Conservation (phyloP, 2,329 filamentous ascomycete species). For the Fusarium zealandicum region DNA sequence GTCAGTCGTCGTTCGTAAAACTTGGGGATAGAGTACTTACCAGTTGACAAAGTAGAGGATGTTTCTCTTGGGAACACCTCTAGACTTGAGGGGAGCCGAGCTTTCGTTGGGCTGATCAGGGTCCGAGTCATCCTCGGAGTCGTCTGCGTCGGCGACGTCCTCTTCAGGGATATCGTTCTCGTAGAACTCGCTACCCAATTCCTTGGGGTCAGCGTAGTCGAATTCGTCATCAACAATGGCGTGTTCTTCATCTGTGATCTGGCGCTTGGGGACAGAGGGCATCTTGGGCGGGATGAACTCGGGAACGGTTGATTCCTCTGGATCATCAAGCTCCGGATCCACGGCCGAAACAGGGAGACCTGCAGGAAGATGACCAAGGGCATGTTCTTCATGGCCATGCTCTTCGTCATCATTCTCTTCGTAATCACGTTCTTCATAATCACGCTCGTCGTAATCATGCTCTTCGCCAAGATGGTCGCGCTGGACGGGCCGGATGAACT, state of each 20-base stretch:
- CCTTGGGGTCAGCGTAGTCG: slow-evolving; percentile 4
- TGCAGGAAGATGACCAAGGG: neutral
- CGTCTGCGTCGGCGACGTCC: neutral
- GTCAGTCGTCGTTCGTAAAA: neutral
- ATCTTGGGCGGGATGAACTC: slow-evolving; percentile 30
- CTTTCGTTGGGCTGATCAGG: slow-evolving; percentile 7
- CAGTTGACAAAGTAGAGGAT: slow-evolving; percentile 64
- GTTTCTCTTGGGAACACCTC: slow-evolving; percentile 44
- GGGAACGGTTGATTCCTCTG: slow-evolving; percentile 11
- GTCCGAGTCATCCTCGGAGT: slow-evolving; percentile 2
- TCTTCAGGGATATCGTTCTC: slow-evolving; percentile 3
- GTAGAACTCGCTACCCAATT: slow-evolving; percentile 1
- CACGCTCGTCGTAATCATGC: too few species aligned
- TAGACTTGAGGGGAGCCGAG: slow-evolving; percentile 18
- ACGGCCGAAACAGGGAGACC: neutral
- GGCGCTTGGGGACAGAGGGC: slow-evolving; percentile 27
- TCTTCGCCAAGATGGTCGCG: too few species aligned
- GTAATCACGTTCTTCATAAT: too few species aligned
- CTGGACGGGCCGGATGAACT: neutral
- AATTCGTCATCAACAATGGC: slow-evolving; percentile 20
- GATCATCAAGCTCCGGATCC: neutral
- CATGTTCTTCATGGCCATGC: neutral
- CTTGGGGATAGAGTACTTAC: slow-evolving; percentile 42
- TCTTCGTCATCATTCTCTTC: too few species aligned
- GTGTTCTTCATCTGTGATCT: slow-evolving; percentile 1